Conservation (phyloP, 140 eudicot genomes). For the Anethum foeniculum region DNA sequence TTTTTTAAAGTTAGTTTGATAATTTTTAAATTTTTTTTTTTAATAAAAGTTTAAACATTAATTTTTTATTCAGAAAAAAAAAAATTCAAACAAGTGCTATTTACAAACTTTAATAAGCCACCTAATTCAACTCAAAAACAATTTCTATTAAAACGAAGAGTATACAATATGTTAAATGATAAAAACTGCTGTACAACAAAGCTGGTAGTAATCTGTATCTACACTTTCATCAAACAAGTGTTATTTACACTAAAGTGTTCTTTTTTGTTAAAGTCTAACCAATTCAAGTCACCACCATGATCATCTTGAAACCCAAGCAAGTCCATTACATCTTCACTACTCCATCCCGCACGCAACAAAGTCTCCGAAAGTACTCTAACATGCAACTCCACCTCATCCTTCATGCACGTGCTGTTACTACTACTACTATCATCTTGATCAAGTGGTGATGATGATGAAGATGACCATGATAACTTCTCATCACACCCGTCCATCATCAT, state of each 20-base stretch:
- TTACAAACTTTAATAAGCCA: neutral
- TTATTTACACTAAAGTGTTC: neutral
- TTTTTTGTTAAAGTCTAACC: constrained; percentile 6
- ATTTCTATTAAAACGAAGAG: neutral
- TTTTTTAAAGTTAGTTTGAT: too few species aligned
- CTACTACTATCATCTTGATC: neutral
- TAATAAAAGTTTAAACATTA: too few species aligned
- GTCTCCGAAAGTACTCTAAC: constrained; percentile 41
- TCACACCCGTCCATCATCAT: constrained; percentile 50
- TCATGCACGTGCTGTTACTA: neutral
- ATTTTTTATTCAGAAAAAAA: too few species aligned
- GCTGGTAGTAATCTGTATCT: neutral
- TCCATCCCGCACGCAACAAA: constrained; percentile 79
- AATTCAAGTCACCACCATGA: neutral
- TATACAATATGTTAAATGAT: neutral
- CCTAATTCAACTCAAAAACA: neutral
- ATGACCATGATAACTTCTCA: constrained; percentile 5
- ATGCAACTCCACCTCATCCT: constrained; percentile 33
- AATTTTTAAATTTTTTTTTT: too few species aligned
- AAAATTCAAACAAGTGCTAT: too few species aligned
- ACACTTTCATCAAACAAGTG: neutral
- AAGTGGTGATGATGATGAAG: neutral
- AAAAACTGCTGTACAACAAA: neutral
- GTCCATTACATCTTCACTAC: constrained; percentile 76
- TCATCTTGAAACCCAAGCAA: constrained; percentile 37